Evolutionary conservation across 805 yeast species (phyloP), one percentile per base, ranked within the genome.

Genomic region (Yarrowia bubula): DNA sequence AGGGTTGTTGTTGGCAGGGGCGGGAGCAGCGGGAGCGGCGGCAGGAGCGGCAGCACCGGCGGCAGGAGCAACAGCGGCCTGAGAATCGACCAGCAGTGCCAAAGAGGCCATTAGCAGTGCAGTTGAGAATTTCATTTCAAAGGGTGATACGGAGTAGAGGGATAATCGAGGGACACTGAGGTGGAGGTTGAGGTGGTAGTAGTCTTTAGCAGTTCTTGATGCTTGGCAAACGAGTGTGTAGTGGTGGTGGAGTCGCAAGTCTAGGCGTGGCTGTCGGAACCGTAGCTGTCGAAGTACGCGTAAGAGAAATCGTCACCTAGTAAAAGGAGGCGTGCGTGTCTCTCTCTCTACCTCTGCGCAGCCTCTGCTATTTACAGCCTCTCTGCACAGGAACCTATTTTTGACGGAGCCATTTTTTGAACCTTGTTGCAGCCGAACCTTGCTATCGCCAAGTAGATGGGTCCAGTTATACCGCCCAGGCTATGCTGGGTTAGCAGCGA

Each of bases 361-460:
- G 55, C 31, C 41, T 48, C 55, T 33, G 55, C 41, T 48, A 48
- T 48, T 48, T 48, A 48, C 55, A 48, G 55, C 41, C 28, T 48
- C 28, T 48, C 55, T 35, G 55, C 55, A 35, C 39, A 47, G 53
- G 31, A 48, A 35, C 55, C 55, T 48, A 48, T 48, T 48, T 48
- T 48, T 48, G 55, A 11, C 8, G 14, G 41, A 17, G 41, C 41
- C 55, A 33, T 48, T 48, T 47, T 47, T 22, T 48, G 55, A 48
- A 48, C 55, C 38, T 48, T 35, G 41, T 35, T 35, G 11, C 1
- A 33, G 32, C 31, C 11, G 32, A 48, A 48, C 55, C 41, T 48
- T 48, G 41, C 55, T 48, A 35, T 48, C 38, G 13, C 28, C 28
- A 22, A 22, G 28, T 22, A 22, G 28, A 22, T 22, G 28, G 28